phyloP scores from a whole-genome alignment of 768 basidiomycete species.

The Rhizopogon sp. region DNA sequence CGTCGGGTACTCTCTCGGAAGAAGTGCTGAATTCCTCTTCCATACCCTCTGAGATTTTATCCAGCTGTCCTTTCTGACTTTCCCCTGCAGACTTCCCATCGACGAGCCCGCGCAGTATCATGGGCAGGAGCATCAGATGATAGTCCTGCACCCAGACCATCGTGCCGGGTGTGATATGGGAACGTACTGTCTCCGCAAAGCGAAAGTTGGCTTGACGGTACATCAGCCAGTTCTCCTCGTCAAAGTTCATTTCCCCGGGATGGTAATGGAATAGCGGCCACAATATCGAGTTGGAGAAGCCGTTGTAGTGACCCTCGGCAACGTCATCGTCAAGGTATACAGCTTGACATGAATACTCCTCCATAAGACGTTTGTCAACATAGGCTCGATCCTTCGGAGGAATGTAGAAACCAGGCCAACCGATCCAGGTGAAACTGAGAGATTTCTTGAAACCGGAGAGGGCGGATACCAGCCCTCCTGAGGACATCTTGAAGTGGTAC shows the following conservation, averaged over 20 bases:
- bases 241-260: slow-evolving; percentile 99
- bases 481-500: slow-evolving; percentile 99
- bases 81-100: slow-evolving; percentile 62
- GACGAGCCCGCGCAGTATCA: slow-evolving; percentile 87
- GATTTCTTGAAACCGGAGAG: slow-evolving; percentile 98
- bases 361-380: slow-evolving; percentile 89
- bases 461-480: slow-evolving; percentile 95
- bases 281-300: slow-evolving; percentile 98
- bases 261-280: slow-evolving; percentile 99
- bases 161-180: slow-evolving; percentile 75
- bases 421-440: slow-evolving; percentile 97
- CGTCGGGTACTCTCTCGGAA: slow-evolving; percentile 44
- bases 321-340: slow-evolving; percentile 98
- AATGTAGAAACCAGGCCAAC: slow-evolving; percentile 93
- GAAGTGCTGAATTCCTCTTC: slow-evolving; percentile 39
- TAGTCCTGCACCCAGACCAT: slow-evolving; percentile 99
- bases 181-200: slow-evolving; percentile 86
- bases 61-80: slow-evolving; percentile 55
- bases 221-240: slow-evolving; percentile 96
- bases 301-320: slow-evolving; percentile 97
- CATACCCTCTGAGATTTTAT: slow-evolving; percentile 69
- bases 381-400: slow-evolving; percentile 86
- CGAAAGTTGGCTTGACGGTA: slow-evolving; percentile 95
- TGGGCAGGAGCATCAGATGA: slow-evolving; percentile 95
- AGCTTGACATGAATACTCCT: slow-evolving; percentile 95